Percentiles rank a stretch among this genome's conserved stretches.
These are phyloP conservation scores for Sistotremastrum niveocremeum DNA, from an alignment of 768 basidiomycete species.

Conservation along the genomic window DNA sequence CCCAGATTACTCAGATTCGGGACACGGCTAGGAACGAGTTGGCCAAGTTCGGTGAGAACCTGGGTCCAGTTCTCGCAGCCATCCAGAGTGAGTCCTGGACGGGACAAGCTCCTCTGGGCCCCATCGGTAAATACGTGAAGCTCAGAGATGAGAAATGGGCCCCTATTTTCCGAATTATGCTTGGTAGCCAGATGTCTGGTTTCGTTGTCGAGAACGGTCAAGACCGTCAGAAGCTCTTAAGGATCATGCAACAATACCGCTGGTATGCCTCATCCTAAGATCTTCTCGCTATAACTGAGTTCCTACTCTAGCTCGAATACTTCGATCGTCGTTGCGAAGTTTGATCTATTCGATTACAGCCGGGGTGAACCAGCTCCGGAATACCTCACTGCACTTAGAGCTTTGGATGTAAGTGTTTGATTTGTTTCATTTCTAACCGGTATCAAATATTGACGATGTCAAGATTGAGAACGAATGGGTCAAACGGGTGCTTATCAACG, in stretches of 20 bases:
- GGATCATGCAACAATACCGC: constrained; percentile 21
- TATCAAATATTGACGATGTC: constrained; percentile 3
- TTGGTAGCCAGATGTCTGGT: constrained; percentile 44
- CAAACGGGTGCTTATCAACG: constrained; percentile 70
- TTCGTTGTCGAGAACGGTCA: constrained; percentile 63
- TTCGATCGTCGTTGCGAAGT: constrained; percentile 49
- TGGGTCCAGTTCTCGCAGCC: constrained; percentile 40
- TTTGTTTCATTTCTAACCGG: not conserved
- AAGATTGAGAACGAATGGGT: constrained; percentile 69
- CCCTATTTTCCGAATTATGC: constrained; percentile 43
- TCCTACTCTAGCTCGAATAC: constrained; percentile 25
- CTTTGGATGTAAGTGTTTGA: constrained; percentile 50
- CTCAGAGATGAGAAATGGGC: constrained; percentile 61
- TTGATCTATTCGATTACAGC: constrained; percentile 72
- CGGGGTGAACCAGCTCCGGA: constrained; percentile 52
- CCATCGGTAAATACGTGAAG: constrained; percentile 68
- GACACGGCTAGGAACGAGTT: constrained; percentile 44
- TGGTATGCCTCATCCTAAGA: not conserved
- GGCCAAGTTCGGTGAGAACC: constrained; percentile 47
- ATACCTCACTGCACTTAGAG: constrained; percentile 66
- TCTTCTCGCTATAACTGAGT: not conserved
- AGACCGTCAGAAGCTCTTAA: constrained; percentile 46
- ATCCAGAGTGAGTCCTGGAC: constrained; percentile 44
- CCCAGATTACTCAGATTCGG: constrained; percentile 35
- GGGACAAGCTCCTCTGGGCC: constrained; percentile 59